Percentiles rank a stretch among this genome's conserved stretches.
Evolutionary conservation across 2,329 filamentous ascomycete genomes (phyloP).

Genomic region (Sphaceloma murrayae): DNA sequence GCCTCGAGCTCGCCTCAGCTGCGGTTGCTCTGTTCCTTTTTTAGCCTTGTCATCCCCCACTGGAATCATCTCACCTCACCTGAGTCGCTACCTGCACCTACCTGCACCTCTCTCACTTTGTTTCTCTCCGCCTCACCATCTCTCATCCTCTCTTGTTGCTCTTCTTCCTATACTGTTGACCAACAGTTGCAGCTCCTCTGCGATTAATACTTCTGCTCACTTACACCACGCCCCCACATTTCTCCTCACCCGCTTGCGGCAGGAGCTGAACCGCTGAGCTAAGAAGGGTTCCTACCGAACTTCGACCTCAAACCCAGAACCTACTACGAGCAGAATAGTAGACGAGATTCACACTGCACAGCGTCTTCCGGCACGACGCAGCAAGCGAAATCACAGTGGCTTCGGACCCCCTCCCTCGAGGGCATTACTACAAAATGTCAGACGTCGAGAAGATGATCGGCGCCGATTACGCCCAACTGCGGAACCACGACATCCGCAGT

Average conservation of each 20-base stretch:
- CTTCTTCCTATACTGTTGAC: not conserved
- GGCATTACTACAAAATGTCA: slow-evolving; percentile 31
- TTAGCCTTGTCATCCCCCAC: slow-evolving; percentile 13
- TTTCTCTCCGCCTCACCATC: slow-evolving; percentile 4
- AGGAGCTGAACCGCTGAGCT: not conserved
- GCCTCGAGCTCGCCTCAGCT: slow-evolving; percentile 5
- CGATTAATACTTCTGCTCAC: no score
- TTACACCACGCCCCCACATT: no score
- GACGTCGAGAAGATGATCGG: slow-evolving; percentile 40
- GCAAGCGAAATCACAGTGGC: slow-evolving; percentile 20
- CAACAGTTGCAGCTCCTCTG: not conserved
- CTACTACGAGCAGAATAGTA: no score
- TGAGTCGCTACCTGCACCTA: not conserved
- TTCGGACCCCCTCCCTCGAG: slow-evolving; percentile 19
- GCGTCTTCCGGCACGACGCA: no score
- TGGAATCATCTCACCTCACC: no score
- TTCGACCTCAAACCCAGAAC: no score
- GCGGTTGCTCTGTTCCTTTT: slow-evolving; percentile 12
- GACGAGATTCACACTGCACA: no score
- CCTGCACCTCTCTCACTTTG: not conserved
- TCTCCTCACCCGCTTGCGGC: no score
- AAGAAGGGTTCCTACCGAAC: not conserved
- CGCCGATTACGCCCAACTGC: slow-evolving; percentile 43
- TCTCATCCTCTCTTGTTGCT: not conserved
- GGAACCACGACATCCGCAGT: slow-evolving; percentile 53